Base-by-base conservation (phyloP, 768 basidiomycete species). In the Megacollybia marginata region DNA sequence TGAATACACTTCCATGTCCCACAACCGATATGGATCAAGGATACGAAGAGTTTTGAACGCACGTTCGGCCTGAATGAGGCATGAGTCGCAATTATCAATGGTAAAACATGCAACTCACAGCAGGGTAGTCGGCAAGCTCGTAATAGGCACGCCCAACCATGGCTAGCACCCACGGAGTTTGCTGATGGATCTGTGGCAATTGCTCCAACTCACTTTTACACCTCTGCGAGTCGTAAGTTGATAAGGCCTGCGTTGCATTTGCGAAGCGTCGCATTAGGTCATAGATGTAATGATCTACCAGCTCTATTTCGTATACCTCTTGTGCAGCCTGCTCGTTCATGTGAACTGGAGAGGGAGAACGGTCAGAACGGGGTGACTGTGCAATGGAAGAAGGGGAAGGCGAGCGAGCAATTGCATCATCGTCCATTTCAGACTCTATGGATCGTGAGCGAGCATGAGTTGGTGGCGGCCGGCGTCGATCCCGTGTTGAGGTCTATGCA, bases 1-100 rank as follows among this genome's bases (percentile, higher is more conserved):
- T 43, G 94, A 96, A 68, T 92, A 96, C 38, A 93, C 81, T 67
- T 98, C 94, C 90, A 96, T 93, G 64, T 92, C 89, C 73, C 80
- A 80, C 51, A 94, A 65, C 19, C 90, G 82, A 72, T 91, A 88
- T n/a, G 94, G 94, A 55, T 97, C 88, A 52, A 89, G 70, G n/a
- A 71, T 71, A 40, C 93, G 79, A 46, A 91, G 80, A 15, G 82
- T 78, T 56, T 80, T 79, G 73, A 94, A 98, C 18, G 89, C 89
- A 59, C 91, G 82, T 62, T 92, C 88, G 35, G 95, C 90, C 94
- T 96, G 59, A 34, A 62, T 62, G 57, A 48, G n/a, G 42, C 44
- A 47, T 46, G 19, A 45, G 18, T 46, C 20, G 45, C 18, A 47
- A 51, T 55, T 54, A 54, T 58, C 46, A 33, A 49, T 44, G 48